Conservation (phyloP, 1,284 basidiomycete genomes). For the Jaminaea rosea region DNA sequence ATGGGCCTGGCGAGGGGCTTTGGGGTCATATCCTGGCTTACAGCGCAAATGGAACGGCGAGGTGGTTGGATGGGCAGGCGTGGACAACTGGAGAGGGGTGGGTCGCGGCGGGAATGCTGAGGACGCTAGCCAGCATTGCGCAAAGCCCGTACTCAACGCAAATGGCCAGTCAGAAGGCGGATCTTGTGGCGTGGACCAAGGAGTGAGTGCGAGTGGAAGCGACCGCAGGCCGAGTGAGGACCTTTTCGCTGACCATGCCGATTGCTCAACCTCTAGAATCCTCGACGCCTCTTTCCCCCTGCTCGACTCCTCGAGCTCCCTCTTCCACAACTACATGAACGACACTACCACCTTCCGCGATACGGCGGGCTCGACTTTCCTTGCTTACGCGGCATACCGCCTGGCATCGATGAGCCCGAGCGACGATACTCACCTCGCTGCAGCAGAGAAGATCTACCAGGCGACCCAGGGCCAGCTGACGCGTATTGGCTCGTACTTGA, state of each 20-base stretch:
- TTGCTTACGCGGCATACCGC: slow-evolving; percentile 36
- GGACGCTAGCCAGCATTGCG: slow-evolving; percentile 67
- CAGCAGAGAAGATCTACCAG: slow-evolving; percentile 30
- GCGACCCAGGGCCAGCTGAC: slow-evolving; percentile 21
- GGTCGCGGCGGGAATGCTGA: slow-evolving; percentile 74
- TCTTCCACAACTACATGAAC: slow-evolving; percentile 41
- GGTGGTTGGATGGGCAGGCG: slow-evolving; percentile 49
- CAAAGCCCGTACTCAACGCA: slow-evolving; percentile 54
- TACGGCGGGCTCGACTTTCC: slow-evolving; percentile 30
- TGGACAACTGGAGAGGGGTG: slow-evolving; percentile 71
- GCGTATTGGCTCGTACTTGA: slow-evolving; percentile 17
- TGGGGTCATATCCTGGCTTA: slow-evolving; percentile 30
- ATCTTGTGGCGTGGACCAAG: slow-evolving; percentile 60
- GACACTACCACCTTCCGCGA: slow-evolving; percentile 28
- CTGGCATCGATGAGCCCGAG: slow-evolving; percentile 25
- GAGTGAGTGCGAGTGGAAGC: too few relatives aligned
- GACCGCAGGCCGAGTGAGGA: too few relatives aligned
- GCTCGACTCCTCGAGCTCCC: slow-evolving; percentile 47
- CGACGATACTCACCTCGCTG: not conserved
- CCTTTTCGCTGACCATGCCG: too few relatives aligned
- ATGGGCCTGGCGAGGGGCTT: slow-evolving; percentile 51
- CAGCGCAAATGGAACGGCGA: slow-evolving; percentile 15
- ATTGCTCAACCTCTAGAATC: too few relatives aligned
- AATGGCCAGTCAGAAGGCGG: slow-evolving; percentile 55
- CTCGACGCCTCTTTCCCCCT: slow-evolving; percentile 61